Conservation (phyloP, 2,329 filamentous ascomycete species). For the Fusarium metavorans region DNA sequence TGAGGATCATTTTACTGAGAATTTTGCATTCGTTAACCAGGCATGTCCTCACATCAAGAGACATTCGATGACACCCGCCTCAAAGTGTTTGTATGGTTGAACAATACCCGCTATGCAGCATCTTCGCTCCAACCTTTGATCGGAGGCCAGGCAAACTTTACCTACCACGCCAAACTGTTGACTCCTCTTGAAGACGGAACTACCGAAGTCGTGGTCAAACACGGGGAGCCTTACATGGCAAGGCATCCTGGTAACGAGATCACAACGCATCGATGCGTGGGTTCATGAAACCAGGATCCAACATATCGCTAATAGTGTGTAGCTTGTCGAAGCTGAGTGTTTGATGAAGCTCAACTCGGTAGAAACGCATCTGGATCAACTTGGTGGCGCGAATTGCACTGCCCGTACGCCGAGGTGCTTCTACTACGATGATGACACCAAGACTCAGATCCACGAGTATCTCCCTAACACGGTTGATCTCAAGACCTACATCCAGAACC, state of each 20-base stretch:
- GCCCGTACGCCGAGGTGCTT: background rate
- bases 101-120: background rate
- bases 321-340: background rate
- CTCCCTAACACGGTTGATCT: background rate
- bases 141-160: slow-evolving; percentile 8
- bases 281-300: background rate
- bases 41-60: background rate
- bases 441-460: slow-evolving; percentile 1
- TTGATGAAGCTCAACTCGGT: background rate
- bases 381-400: background rate
- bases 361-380: rapidly evolving
- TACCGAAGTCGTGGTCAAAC: background rate
- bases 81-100: background rate
- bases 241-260: background rate
- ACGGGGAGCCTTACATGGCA: slow-evolving; percentile 12
- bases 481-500: background rate
- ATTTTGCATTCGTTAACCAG: background rate
- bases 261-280: background rate
- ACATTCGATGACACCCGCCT: background rate
- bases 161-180: background rate
- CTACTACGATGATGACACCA: background rate
- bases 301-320: background rate
- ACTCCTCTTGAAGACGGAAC: background rate
- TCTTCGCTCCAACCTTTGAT: background rate
- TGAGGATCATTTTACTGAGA: background rate